Base-by-base conservation (phyloP, 1,139 yeast genomes). In the Chernovozyma aurita region DNA sequence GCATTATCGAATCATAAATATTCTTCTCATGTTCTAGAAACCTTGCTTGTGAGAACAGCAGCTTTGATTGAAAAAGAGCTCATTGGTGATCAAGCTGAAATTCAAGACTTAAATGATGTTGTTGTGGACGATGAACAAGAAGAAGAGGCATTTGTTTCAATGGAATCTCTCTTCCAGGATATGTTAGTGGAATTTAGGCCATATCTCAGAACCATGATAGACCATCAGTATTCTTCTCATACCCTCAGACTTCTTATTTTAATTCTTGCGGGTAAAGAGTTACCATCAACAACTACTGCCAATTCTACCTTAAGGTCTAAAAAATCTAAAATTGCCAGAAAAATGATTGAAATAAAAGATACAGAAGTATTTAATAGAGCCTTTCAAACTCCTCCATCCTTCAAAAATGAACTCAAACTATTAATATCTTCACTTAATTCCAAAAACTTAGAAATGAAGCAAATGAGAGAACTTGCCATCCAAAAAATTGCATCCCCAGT, bases 1-100 rank as follows among this genome's bases (percentile, higher is more conserved):
- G 76, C 84, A n/a, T 67, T 90, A 42, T 76, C 94, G 2, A 80
- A 79, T 48, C 97, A 92, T 52, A 88, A 90, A 55, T 92, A 87
- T 56, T 81, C 97, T 1, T 90, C 97, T 0, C 98, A 92, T 57
- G 95, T 94, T 37, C 70, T 88, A 36, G 98, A 92, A 57, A 86
- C 97, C 0, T 68, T 90, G 34, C 61, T 92, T 28, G 86, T 84
- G 22, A 70, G 94, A 54, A 61, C 78, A 35, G 94, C 96, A 1
- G 80, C 87, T 1, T 59, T 85, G 41, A 73, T 86, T 18, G 96
- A 88, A 56, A 78, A 77, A 46, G 95, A 85, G 42, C 51, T 70
- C 31, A 52, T 60, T 9, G 55, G 53, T 67, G 44, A 53, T 63
- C 53, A 66, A 59, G 58, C 52, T n/a, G 58, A 50, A 28, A 64